A percentile compares a stretch with the other conserved stretches of the same genome.
Evolutionary conservation across 2,329 filamentous ascomycete genomes (phyloP).

Genomic region (Trichoderma harzianum): DNA sequence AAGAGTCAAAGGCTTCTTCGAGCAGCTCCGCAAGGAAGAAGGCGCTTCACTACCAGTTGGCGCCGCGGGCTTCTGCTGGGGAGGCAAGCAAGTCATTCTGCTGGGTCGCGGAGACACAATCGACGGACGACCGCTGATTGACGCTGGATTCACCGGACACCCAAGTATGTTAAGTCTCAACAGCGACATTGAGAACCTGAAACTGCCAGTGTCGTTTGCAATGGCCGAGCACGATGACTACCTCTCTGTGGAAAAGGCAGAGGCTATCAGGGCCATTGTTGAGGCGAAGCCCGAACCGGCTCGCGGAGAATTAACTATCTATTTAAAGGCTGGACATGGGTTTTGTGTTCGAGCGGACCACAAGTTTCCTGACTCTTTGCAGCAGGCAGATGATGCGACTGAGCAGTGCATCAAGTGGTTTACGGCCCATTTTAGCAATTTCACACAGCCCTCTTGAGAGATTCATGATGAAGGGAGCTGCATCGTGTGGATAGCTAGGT

Average conservation of each 20-base stretch:
- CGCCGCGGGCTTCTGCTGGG: slow-evolving; percentile 62
- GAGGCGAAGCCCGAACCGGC: slow-evolving; percentile 31
- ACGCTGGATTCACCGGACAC: slow-evolving; percentile 52
- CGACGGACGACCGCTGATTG: slow-evolving; percentile 40
- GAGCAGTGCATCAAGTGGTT: slow-evolving; percentile 37
- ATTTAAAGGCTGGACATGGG: slow-evolving; percentile 40
- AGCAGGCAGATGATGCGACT: slow-evolving; percentile 31
- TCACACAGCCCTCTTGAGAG: neutral
- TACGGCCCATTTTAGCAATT: slow-evolving; percentile 23
- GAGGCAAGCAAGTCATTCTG: slow-evolving; percentile 52
- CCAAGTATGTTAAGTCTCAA: slow-evolving; percentile 48
- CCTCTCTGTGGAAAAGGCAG: slow-evolving; percentile 33
- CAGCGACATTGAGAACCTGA: slow-evolving; percentile 44
- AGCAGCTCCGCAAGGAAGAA: slow-evolving; percentile 34
- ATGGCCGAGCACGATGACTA: slow-evolving; percentile 44
- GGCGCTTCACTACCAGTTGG: slow-evolving; percentile 39
- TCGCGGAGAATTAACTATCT: slow-evolving; percentile 38
- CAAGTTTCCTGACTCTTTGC: slow-evolving; percentile 24
- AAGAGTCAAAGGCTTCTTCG: slow-evolving; percentile 36
- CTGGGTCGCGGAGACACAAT: slow-evolving; percentile 40
- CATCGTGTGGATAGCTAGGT: neutral
- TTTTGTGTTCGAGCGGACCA: slow-evolving; percentile 38
- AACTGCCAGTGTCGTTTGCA: slow-evolving; percentile 44
- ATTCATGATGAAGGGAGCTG: neutral
- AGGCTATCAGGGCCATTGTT: slow-evolving; percentile 34